Evolutionary conservation across 2,329 filamentous ascomycete genomes (phyloP), one percentile per base, ranked within the genome.

Genomic region (Zopfia rhizophila): DNA sequence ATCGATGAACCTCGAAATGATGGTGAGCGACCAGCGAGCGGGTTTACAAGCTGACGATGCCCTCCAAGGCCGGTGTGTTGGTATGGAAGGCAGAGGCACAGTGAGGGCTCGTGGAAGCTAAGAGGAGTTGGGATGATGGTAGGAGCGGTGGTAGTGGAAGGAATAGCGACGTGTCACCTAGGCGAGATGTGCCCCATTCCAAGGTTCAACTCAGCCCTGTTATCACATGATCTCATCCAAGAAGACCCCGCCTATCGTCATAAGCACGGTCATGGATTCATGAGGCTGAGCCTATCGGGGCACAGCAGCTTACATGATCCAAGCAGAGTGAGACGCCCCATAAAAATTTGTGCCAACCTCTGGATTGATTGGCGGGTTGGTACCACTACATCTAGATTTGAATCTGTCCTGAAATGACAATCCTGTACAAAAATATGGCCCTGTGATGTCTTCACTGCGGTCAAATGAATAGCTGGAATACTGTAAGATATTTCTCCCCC

Each of bases 1-100:
- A 42, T 33, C 17, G 38, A 42, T 42, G 28, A 42, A 33, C 38
- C 27, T 42, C 38, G 27, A 42, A 42, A 42, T 32, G 38, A 21
- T 32, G 38, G 25, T 41, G 19, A 41, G 38, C 38, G 38, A 39
- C n/a, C 13, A 39, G 8, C 11, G 37, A 29, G 37, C 37, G 37
- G 37, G 37, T 10, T 39, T 25, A 28, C 37, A 39, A 39, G 37
- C 37, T 39, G 37, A 27, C 37, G 37, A 28, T 32, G 27, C 13
- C 18, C 28, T 42, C 35, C 28, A 42, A 42, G 38, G 38, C 28
- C 25, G 12, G 21, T 31, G 38, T 33, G 28, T 35, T 42, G 29
- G 38, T 42, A 42, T 42, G 16, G 28, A 42, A 25, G 14, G 38
- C 28, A 33, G 38, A 42, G 17, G 38, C 14, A 42, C 28, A 42